phyloP scores from a whole-genome alignment of 768 basidiomycete species.

The Termitomyces sp. region DNA sequence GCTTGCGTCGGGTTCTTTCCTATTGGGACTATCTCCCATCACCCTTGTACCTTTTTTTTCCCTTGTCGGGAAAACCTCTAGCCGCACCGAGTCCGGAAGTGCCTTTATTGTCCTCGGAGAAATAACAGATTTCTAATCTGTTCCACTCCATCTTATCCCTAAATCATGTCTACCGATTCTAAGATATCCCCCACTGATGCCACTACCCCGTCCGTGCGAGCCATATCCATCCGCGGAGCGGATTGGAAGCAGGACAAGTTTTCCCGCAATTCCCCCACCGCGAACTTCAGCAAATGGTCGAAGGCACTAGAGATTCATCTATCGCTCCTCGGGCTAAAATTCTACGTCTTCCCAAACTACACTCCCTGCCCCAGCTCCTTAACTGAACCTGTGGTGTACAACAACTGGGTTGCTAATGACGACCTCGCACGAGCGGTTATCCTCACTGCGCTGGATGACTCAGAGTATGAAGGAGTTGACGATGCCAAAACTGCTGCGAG shows the following conservation, averaged over 20 bases:
- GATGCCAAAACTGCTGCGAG: too few relatives aligned
- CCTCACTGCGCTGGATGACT: too few relatives aligned
- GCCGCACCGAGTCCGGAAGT: too few relatives aligned
- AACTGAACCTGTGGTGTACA: not conserved
- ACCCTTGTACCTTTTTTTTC: too few relatives aligned
- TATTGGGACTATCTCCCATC: too few relatives aligned
- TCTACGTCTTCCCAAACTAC: not conserved
- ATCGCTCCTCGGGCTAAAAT: not conserved
- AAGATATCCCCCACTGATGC: not conserved
- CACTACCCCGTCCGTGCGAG: not conserved
- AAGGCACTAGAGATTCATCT: not conserved
- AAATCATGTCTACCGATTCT: not conserved
- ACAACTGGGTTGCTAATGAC: not conserved
- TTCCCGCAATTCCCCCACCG: not conserved
- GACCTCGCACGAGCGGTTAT: not conserved
- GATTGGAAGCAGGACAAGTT: not conserved
- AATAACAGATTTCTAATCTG: too few relatives aligned
- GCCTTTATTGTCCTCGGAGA: too few relatives aligned
- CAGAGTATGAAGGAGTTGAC: too few relatives aligned
- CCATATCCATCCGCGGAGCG: not conserved
- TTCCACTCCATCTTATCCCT: too few relatives aligned
- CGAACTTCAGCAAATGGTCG: not conserved
- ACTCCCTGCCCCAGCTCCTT: not conserved
- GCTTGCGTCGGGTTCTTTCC: too few relatives aligned
- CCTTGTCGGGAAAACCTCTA: too few relatives aligned